Evolutionary conservation across 2,329 filamentous ascomycete species (phyloP), one percentile per base, ranked within the genome.

Genomic region (Scedosporium boydii): DNA sequence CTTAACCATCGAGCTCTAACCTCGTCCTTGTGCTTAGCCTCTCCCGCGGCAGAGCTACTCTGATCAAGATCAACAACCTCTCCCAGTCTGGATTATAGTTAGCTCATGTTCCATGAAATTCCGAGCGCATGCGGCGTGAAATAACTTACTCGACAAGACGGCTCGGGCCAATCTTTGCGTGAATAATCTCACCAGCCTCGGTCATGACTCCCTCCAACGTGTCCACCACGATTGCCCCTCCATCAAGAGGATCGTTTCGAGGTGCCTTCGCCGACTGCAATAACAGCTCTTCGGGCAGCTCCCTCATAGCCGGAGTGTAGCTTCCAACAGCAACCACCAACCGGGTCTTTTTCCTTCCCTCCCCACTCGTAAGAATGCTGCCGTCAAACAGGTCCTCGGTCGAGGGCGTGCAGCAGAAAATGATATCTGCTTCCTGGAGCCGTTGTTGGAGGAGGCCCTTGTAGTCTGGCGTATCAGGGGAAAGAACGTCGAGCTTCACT

Each of bases 361-460:
- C 87, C 6, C 83, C 80, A 62, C 82, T 88, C 0, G 90, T 96
- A 59, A 97, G 79, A 64, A 90, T 86, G 10, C 81, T 72, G 9
- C 78, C 80, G 60, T 93, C 89, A 70, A 97, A 98, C 1, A 97
- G 77, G 1, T 90, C 89, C 41, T 82, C 78, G 0, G 80, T 82
- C 1, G 87, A 88, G 0, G 93, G 91, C 1, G 92, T 96, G 67
- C 91, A 96, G 76, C 91, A 93, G 76, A 96, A 95, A 44, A 98
- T 89, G 9, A 90, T 88, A 68, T 95, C 90, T 0, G 90, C 85
- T 7, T 83, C 84, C 44, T 85, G 78, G 59, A 97, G 79, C 59
- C 91, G 84, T 44, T 88, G 83, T 68, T 88, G 87, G 42, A 92
- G 74, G 21, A 95, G 77, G 1, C 90, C 74, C 6, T 78, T 73